Evolutionary conservation across 176 grass and related monocot genomes (phyloP).

Genomic region (Dactylis glomerata): DNA sequence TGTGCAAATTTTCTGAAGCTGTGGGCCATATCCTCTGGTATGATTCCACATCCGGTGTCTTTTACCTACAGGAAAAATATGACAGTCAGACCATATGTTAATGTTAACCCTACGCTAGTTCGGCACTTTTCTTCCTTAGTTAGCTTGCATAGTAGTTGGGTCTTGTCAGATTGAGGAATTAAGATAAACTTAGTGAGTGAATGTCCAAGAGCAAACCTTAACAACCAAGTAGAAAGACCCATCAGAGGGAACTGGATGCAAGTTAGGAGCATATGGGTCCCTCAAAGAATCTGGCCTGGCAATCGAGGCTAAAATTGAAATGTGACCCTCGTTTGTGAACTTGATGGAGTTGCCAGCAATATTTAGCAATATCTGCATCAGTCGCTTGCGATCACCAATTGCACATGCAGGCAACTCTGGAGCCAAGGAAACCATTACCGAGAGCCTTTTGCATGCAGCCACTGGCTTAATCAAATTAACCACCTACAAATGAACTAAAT

Average conservation of each 20-base stretch:
- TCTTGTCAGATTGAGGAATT: background rate
- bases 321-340: slow-evolving; percentile 82
- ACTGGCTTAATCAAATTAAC: slow-evolving; percentile 72
- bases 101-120: background rate
- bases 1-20: slow-evolving; percentile 63
- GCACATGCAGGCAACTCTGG: slow-evolving; percentile 68
- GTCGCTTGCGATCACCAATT: slow-evolving; percentile 76
- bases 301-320: slow-evolving; percentile 62
- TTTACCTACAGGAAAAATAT: slow-evolving; percentile 53
- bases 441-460: slow-evolving; percentile 66
- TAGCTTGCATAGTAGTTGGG: background rate
- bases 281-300: slow-evolving; percentile 56
- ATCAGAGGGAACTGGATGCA: slow-evolving; percentile 59
- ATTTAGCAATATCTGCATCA: slow-evolving; percentile 87
- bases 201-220: slow-evolving; percentile 49
- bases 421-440: slow-evolving; percentile 54
- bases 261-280: slow-evolving; percentile 62
- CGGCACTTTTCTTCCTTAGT: background rate
- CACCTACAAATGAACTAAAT: slow-evolving; percentile 41
- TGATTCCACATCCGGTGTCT: slow-evolving; percentile 78
- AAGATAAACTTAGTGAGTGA: background rate
- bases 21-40: slow-evolving; percentile 59
- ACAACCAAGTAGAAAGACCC: slow-evolving; percentile 72
- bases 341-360: slow-evolving; percentile 84
- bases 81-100: background rate